Evolutionary conservation across 2,329 filamentous ascomycete species (phyloP).

Genomic region (Cercospora sojina): DNA sequence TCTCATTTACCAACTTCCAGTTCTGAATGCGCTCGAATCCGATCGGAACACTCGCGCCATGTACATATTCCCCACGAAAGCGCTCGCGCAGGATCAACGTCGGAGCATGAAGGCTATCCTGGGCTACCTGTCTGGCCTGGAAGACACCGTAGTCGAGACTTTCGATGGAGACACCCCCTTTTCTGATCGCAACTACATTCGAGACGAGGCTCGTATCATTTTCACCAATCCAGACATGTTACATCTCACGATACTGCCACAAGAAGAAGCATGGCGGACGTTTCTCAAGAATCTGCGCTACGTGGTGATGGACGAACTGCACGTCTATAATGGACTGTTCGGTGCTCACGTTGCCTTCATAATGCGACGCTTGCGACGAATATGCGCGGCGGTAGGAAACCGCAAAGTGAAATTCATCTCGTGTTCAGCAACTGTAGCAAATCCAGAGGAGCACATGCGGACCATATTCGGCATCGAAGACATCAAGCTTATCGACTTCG

Average conservation of each 20-base stretch:
- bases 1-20: slow-evolving; percentile 94
- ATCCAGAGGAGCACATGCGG: slow-evolving; percentile 86
- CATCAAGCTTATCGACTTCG: slow-evolving; percentile 79
- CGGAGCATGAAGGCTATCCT: slow-evolving; percentile 84
- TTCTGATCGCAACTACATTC: slow-evolving; percentile 71
- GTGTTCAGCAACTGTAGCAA: slow-evolving; percentile 93
- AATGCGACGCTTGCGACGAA: slow-evolving; percentile 81
- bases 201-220: slow-evolving; percentile 86
- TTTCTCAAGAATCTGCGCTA: slow-evolving; percentile 88
- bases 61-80: slow-evolving; percentile 98
- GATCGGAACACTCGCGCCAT: slow-evolving; percentile 78
- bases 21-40: slow-evolving; percentile 79
- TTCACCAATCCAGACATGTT: slow-evolving; percentile 99
- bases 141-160: slow-evolving; percentile 78
- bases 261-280: slow-evolving; percentile 83
- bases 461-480: slow-evolving; percentile 88
- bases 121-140: slow-evolving; percentile 72
- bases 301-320: slow-evolving; percentile 81
- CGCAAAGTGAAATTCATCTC: slow-evolving; percentile 83
- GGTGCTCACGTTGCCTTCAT: slow-evolving; percentile 93
- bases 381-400: slow-evolving; percentile 90
- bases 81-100: slow-evolving; percentile 89
- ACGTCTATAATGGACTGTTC: slow-evolving; percentile 94
- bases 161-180: slow-evolving; percentile 95
- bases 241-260: slow-evolving; percentile 87